Percentiles rank a stretch among this genome's conserved stretches.
Conservation (phyloP, 345 rosid genomes). For the Populus ilicifolia region DNA sequence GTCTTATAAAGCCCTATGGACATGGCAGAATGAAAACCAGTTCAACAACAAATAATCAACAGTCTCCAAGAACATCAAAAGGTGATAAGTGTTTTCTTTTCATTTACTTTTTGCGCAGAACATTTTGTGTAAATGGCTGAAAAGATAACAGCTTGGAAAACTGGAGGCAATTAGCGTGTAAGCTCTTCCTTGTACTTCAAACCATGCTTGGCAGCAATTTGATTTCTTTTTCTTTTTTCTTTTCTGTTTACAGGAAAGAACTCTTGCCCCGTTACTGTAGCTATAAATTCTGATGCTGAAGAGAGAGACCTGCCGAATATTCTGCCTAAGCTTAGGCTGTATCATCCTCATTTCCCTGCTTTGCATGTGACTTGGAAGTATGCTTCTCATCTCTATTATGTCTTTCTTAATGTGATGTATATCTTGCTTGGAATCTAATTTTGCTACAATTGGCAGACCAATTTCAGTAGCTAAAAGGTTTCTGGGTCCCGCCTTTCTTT, state of each 20-base stretch:
- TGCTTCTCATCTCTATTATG: not conserved
- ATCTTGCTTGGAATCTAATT: too few relatives aligned
- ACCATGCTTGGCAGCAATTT: too few relatives aligned
- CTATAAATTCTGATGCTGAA: conserved; percentile 18
- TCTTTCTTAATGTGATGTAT: too few relatives aligned
- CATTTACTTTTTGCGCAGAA: not conserved
- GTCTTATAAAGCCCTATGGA: conserved; percentile 14
- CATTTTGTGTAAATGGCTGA: too few relatives aligned
- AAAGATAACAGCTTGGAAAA: too few relatives aligned
- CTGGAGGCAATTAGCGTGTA: too few relatives aligned
- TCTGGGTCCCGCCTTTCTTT: too few relatives aligned
- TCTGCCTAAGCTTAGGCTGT: conserved; percentile 15
- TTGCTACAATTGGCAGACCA: too few relatives aligned
- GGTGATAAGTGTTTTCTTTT: conserved; percentile 20
- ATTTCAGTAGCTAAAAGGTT: too few relatives aligned
- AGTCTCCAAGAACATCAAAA: conserved; percentile 6
- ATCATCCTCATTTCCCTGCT: conserved; percentile 40
- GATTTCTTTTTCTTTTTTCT: not conserved
- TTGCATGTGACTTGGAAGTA: conserved; percentile 51
- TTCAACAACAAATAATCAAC: conserved; percentile 2
- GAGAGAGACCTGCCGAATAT: conserved; percentile 18
- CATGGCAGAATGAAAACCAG: conserved; percentile 2
- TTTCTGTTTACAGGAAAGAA: conserved; percentile 28
- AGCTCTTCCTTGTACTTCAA: too few relatives aligned
- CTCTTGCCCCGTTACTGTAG: conserved; percentile 23